Conservation (phyloP, 2,329 filamentous ascomycete genomes). For the Fusarium drepaniforme region DNA sequence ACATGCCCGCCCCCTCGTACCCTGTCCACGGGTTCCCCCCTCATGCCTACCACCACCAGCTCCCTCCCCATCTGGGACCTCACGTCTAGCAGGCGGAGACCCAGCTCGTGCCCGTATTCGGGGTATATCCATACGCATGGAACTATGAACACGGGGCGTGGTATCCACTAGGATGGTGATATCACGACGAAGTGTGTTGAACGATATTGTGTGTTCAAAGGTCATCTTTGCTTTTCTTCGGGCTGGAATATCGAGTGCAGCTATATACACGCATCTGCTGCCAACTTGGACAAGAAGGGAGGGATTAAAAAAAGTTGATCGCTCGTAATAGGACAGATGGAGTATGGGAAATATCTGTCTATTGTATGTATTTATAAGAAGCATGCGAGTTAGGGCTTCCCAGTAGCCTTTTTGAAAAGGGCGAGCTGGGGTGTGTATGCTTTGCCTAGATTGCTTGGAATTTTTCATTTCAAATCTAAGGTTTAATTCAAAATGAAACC, state of each 20-base stretch:
- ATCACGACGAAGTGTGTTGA: not conserved
- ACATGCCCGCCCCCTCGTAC: conserved; percentile 10
- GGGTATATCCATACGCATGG: not conserved
- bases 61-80: conserved; percentile 29
- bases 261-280: not conserved
- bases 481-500: not conserved
- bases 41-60: conserved; percentile 24
- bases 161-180: not conserved
- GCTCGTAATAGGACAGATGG: not conserved
- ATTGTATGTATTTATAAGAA: conserved; percentile 18
- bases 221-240: not conserved
- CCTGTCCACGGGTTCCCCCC: conserved; percentile 11
- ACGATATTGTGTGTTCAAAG: not conserved
- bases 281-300: not conserved
- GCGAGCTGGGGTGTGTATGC: not conserved
- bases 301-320: not conserved
- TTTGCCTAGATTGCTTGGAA: not conserved
- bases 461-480: not conserved
- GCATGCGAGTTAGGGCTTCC: not conserved
- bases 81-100: conserved; percentile 15
- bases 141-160: not conserved
- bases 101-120: not conserved
- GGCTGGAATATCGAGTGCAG: not conserved
- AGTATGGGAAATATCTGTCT: not conserved
- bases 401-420: not conserved